These are phyloP conservation scores for Grammothele lineata DNA, from an alignment of 768 basidiomycete species.

Conservation along the genomic window DNA sequence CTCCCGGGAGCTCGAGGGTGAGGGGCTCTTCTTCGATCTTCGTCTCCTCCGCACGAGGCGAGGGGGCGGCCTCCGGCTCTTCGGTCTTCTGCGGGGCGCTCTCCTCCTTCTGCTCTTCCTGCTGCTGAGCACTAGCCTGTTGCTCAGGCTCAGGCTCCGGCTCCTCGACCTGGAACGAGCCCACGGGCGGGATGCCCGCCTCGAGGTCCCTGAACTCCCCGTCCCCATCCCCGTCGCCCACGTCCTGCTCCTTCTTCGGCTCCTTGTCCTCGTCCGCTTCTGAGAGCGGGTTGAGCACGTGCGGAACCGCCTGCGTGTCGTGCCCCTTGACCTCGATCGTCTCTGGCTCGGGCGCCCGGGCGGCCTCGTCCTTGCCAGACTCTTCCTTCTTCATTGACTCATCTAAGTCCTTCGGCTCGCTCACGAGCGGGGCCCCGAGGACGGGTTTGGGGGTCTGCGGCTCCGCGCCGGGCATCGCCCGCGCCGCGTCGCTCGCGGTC, in stretches of 20 bases:
- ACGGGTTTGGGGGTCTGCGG: conserved; percentile 6
- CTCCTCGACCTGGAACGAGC: conserved; percentile 1
- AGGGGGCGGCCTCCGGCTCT: background rate
- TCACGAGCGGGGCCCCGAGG: background rate
- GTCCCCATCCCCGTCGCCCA: background rate
- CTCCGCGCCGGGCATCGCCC: conserved; percentile 13
- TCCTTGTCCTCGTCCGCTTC: background rate
- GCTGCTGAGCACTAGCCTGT: background rate
- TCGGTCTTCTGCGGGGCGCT: background rate
- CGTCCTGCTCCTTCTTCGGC: background rate
- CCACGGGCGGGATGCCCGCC: conserved; percentile 1
- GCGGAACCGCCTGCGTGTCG: conserved; percentile 2
- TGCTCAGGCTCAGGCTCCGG: background rate
- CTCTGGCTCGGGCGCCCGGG: background rate
- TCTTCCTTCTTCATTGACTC: too few species aligned
- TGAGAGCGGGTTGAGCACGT: background rate
- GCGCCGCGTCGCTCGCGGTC: too few species aligned
- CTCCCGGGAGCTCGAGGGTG: conserved; percentile 1
- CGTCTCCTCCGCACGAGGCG: background rate
- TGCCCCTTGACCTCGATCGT: background rate
- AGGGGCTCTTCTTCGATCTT: conserved; percentile 7
- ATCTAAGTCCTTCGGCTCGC: background rate
- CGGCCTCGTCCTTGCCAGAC: background rate
- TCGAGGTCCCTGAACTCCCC: conserved; percentile 1
- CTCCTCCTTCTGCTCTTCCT: background rate